Evolutionary conservation across 2,329 filamentous ascomycete genomes (phyloP), one percentile per base, ranked within the genome.

Genomic region (Trichoderma sp.): DNA sequence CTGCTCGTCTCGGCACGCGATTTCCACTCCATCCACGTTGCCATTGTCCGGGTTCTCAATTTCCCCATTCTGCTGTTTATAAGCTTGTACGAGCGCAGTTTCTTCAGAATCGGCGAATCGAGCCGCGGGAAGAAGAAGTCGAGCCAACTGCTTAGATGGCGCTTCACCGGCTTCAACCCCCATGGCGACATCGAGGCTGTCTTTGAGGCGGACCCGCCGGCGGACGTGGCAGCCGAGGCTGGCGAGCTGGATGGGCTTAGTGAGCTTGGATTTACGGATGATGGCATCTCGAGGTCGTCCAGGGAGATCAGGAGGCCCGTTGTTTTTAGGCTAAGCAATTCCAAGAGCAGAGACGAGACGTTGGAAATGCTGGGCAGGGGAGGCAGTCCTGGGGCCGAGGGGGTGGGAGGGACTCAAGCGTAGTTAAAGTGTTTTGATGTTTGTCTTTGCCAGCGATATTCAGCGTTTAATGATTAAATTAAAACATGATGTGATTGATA

Each of bases 21-120:
- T 81, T 92, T 92, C 73, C 90, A 93, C 80, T 88, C 89, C 73
- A 84, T 91, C 76, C 91, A 93, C 76, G 89, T 92, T 66, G 85
- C 86, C 63, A 81, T 86, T 3, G 86, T 91, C 8, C 85, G 89
- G 7, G 77, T 84, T 0, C 81, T 91, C 70, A 92, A 93, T 75
- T 83, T 85, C 4, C 89, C 90, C 0, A 79, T 90, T 2, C 81
- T 93, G 2, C 78, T 92, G 1, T 74, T 87, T 18, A 87, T 92
- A 59, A 83, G 84, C 6, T 79, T 88, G 34, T 85, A 88, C 74
- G 90, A 92, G 78, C 84, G 90, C 10, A 58, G 64, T 14, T 65
- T 64, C 5, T 69, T 65, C 14, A 59, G 28, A 13, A 1, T 49
- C 18, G 39, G 46, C 6, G 68, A 58, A 18, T 82, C 82, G 0